Base-by-base conservation (phyloP, 1,284 basidiomycete species). In the Ceratobasidium sp. region DNA sequence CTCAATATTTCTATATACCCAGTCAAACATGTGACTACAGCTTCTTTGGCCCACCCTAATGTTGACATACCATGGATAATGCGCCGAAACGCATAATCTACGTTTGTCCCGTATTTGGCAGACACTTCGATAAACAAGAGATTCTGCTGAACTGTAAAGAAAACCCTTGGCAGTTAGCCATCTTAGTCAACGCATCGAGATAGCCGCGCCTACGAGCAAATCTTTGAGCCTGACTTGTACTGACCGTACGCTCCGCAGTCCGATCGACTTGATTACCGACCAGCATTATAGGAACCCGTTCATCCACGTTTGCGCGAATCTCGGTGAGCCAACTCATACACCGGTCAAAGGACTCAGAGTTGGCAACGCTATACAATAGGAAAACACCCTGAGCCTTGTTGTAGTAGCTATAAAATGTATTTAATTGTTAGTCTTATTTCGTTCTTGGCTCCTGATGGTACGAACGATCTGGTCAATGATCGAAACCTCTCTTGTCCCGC, bases 121-220 rank as follows among this genome's bases (percentile, higher is more conserved):
- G 71, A 73, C 4, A 73, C 49, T 28, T 73, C 71, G 26, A 44
- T 42, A 63, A 73, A 73, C 20, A 73, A n/a, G 3, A 73, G 33
- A 13, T 33, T 23, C 5, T 63, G 42, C 18, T 63, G 7, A 44
- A 60, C 71, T 73, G 39, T 20, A 28, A 42, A n/a, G 18, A 7
- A n/a, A 39, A 33, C 2, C 9, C 51, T 4, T 20, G 6, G 1
- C 33, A 6, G 2, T 7, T 18, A 39, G 10, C 9, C 9, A n/a
- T 10, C 20, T 2, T 2, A 26, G 9, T 15, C 26, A 51, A 39
- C 28, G 39, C n/a, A 15, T 18, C 10, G 44, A 10, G 3, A 53
- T 46, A 55, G 10, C 46, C 13, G 55, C 18, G 39, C 71, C 63
- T 20, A 73, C 71, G n/a, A 46, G 71, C 56, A 46, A 63, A 73